phyloP scores from a whole-genome alignment of 1,139 yeast species.

The Pichiaceae sp. region DNA sequence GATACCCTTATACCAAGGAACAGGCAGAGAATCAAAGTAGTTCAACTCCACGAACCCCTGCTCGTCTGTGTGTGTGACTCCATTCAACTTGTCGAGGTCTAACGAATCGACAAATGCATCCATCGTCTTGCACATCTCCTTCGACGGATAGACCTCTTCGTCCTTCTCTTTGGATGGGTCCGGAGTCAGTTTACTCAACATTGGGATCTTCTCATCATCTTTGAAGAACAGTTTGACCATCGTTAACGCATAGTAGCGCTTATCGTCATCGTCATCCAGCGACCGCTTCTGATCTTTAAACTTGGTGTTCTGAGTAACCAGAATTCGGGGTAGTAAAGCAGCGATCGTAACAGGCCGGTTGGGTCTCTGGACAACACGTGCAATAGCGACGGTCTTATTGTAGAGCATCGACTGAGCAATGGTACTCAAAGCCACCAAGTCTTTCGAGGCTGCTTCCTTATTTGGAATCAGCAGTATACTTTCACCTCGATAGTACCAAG shows the following conservation, averaged over 20 bases:
- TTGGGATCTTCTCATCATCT: conserved; percentile 64
- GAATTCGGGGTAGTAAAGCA: conserved; percentile 41
- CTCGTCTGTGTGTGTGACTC: conserved; percentile 4
- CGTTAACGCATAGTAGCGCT: conserved; percentile 25
- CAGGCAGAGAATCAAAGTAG: conserved; percentile 10
- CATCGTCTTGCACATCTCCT: conserved; percentile 32
- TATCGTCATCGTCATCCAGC: neutral
- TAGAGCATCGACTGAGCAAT: conserved; percentile 47
- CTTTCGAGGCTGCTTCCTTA: conserved; percentile 20
- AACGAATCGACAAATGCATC: conserved; percentile 28
- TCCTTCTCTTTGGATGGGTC: conserved; percentile 1
- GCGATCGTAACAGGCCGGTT: conserved; percentile 47
- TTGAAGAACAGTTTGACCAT: conserved; percentile 55
- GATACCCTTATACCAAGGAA: conserved; percentile 4
- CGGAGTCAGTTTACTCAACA: conserved; percentile 41
- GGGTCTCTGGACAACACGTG: conserved; percentile 46
- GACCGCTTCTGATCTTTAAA: conserved; percentile 1
- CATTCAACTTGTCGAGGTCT: conserved; percentile 26
- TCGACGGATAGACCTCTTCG: conserved; percentile 22
- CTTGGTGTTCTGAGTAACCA: conserved; percentile 16
- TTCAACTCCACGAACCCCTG: conserved; percentile 13
- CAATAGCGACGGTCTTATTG: conserved; percentile 42
- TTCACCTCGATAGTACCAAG: conserved; percentile 51
- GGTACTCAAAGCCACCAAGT: conserved; percentile 39
- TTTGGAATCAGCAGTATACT: conserved; percentile 40